A percentile compares a stretch with the other conserved stretches of the same genome.
phyloP scores from a whole-genome alignment of 306 rosid species.

The Trichosanthes truncata region DNA sequence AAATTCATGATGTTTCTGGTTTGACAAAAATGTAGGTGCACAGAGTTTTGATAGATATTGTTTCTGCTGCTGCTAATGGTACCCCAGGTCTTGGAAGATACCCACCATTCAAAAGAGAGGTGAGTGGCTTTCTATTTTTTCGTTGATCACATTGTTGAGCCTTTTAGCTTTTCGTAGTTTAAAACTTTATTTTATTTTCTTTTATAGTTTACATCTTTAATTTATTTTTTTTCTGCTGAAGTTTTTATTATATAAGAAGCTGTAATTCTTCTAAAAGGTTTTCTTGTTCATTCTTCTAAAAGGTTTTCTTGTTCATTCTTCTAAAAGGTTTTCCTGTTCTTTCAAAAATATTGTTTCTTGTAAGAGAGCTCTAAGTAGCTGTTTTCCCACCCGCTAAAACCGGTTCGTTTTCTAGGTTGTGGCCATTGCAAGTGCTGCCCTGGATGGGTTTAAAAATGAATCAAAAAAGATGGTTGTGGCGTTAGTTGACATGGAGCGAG shows the following conservation, averaged over 20 bases:
- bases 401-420: slow-evolving; percentile 37
- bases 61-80: slow-evolving; percentile 81
- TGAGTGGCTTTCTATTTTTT: background rate
- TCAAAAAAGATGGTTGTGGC: slow-evolving; percentile 97
- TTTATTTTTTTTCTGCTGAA: background rate
- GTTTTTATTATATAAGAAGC: background rate
- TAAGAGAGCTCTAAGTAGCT: background rate
- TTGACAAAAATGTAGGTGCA: slow-evolving; percentile 53
- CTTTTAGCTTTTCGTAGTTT: background rate
- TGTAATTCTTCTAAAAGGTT: background rate
- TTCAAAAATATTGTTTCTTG: background rate
- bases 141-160: background rate
- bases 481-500: slow-evolving; percentile 97
- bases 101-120: slow-evolving; percentile 98
- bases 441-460: slow-evolving; percentile 79
- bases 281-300: background rate
- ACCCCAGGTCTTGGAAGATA: slow-evolving; percentile 98
- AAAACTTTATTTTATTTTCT: background rate
- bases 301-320: background rate
- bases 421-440: slow-evolving; percentile 78
- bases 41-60: slow-evolving; percentile 79
- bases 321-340: background rate
- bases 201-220: background rate
- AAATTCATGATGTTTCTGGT: slow-evolving; percentile 8
- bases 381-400: slow-evolving; percentile 10